These are phyloP conservation scores for Sclerotinia minor DNA, from an alignment of 2,329 filamentous ascomycete species.

Conservation along the genomic window DNA sequence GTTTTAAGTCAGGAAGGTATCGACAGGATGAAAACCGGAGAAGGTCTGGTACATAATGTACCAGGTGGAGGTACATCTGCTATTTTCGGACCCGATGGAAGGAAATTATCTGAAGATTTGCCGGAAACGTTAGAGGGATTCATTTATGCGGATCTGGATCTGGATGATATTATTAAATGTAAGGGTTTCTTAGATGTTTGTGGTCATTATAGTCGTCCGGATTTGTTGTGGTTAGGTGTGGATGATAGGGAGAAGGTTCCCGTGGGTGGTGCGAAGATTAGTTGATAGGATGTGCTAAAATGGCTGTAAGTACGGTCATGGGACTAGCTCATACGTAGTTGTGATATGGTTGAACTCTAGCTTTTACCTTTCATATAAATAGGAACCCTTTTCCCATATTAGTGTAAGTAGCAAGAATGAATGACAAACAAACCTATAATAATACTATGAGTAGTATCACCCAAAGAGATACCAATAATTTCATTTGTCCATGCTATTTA, in stretches of 20 bases:
- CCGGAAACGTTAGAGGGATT: slow-evolving; percentile 55
- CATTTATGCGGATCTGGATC: slow-evolving; percentile 46
- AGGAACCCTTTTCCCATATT: too few species aligned
- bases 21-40: background rate
- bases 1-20: slow-evolving; percentile 45
- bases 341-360: too few species aligned
- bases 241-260: slow-evolving; percentile 27
- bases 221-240: slow-evolving; percentile 34
- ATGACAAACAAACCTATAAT: too few species aligned
- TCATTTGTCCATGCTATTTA: too few species aligned
- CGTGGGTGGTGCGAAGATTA: background rate
- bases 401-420: too few species aligned
- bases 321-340: too few species aligned
- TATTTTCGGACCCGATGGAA: slow-evolving; percentile 56
- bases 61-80: slow-evolving; percentile 50
- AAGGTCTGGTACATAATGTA: slow-evolving; percentile 46
- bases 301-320: too few species aligned
- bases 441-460: too few species aligned
- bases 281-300: background rate
- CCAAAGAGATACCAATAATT: too few species aligned
- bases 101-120: slow-evolving; percentile 44
- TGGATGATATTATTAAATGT: slow-evolving; percentile 29
- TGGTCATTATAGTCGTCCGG: slow-evolving; percentile 34
- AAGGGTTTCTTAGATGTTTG: slow-evolving; percentile 33
- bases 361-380: too few species aligned